Conservation (phyloP, 305 asterid species). For the Solanum hybrid region DNA sequence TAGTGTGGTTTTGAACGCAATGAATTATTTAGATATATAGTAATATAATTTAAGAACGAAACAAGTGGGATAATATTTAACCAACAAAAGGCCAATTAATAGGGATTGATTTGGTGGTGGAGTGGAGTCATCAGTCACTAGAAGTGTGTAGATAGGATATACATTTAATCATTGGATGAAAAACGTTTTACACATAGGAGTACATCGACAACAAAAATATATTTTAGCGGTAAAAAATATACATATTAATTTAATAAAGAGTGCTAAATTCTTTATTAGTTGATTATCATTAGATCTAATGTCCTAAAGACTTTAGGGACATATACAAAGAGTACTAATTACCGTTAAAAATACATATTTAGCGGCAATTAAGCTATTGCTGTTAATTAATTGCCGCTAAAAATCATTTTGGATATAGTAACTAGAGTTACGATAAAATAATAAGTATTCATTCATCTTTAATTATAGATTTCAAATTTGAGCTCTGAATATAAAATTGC, state of each 20-base stretch:
- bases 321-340: no score
- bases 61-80: background rate
- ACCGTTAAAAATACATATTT: no score
- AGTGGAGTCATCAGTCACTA: background rate
- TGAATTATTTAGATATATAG: background rate
- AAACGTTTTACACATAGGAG: background rate
- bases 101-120: background rate
- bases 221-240: no score
- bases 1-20: background rate
- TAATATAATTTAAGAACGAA: no score
- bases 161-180: background rate
- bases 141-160: background rate
- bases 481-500: no score
- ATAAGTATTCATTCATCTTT: no score
- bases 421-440: background rate
- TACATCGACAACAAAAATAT: background rate
- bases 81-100: background rate
- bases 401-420: no score
- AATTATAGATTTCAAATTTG: no score
- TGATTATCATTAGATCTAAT: background rate
- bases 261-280: no score
- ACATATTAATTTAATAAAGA: no score
- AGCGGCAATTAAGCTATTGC: no score
- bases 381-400: background rate
- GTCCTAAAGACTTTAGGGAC: background rate